These are phyloP conservation scores for Astrothelium subdiscretum DNA, from an alignment of 495 filamentous ascomycete genomes.

Conservation along the genomic window DNA sequence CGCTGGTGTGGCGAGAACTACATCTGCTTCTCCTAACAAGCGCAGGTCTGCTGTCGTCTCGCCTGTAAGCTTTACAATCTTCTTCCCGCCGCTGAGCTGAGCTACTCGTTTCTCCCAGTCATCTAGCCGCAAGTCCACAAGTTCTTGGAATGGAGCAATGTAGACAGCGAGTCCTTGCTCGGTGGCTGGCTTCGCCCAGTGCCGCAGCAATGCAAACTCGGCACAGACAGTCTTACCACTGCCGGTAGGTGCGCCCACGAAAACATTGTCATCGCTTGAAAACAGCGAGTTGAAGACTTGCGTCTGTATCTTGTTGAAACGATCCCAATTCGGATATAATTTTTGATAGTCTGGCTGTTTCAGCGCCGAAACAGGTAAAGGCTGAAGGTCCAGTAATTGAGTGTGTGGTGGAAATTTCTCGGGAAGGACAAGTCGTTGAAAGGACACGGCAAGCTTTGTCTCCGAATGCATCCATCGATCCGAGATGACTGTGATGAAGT, in stretches of 20 bases:
- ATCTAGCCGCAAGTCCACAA: slow-evolving; percentile 65
- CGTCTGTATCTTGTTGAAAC: slow-evolving; percentile 96
- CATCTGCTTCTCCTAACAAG: slow-evolving; percentile 74
- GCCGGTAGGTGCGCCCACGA: slow-evolving; percentile 79
- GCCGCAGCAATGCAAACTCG: slow-evolving; percentile 79
- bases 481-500: slow-evolving; percentile 89
- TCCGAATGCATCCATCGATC: slow-evolving; percentile 98
- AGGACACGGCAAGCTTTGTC: slow-evolving; percentile 83
- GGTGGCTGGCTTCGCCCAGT: slow-evolving; percentile 55
- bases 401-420: slow-evolving; percentile 95
- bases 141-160: slow-evolving; percentile 90
- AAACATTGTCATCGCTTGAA: slow-evolving; percentile 81
- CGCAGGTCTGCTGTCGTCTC: slow-evolving; percentile 88
- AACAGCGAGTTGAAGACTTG: slow-evolving; percentile 92
- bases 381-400: slow-evolving; percentile 77
- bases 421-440: slow-evolving; percentile 86
- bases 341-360: slow-evolving; percentile 73
- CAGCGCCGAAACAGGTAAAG: slow-evolving; percentile 73
- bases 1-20: slow-evolving; percentile 81
- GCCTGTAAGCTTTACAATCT: slow-evolving; percentile 86
- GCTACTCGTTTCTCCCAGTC: slow-evolving; percentile 76
- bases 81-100: slow-evolving; percentile 69
- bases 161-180: slow-evolving; percentile 75
- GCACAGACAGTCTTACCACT: slow-evolving; percentile 96
- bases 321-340: slow-evolving; percentile 74